A percentile compares a stretch with the other conserved stretches of the same genome.
phyloP scores from a whole-genome alignment of 257 asterid species.

The Pogostemon cablin region DNA sequence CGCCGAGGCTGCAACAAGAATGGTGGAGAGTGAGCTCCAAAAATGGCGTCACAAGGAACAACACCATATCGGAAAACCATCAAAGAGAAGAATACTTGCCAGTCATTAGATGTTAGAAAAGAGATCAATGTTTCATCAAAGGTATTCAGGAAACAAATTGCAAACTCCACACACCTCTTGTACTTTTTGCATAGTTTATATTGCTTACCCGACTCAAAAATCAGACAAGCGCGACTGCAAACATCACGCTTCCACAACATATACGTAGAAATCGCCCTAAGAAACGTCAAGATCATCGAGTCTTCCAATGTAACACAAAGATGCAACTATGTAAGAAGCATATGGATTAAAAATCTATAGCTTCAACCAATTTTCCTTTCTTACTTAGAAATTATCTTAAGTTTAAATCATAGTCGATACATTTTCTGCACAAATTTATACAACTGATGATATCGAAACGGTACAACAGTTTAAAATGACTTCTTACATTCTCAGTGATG shows the following conservation, averaged over 20 bases:
- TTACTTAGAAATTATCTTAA: background rate
- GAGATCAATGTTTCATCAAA: background rate
- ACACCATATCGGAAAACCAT: conserved; percentile 38
- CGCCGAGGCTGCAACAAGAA: conserved; percentile 68
- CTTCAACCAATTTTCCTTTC: conserved; percentile 15
- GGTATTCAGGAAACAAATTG: conserved; percentile 31
- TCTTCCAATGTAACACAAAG: conserved; percentile 3
- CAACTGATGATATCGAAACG: conserved; percentile 25
- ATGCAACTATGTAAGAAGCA: conserved; percentile 19
- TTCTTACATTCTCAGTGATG: conserved; percentile 18
- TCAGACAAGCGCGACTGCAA: background rate
- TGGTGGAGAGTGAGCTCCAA: conserved; percentile 59
- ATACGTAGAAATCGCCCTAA: conserved; percentile 11
- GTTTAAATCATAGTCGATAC: conserved; percentile 31
- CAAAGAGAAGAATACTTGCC: conserved; percentile 29
- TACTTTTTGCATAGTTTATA: conserved; percentile 23
- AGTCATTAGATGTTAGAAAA: conserved; percentile 13
- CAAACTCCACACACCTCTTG: conserved; percentile 29
- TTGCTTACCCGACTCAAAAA: conserved; percentile 13
- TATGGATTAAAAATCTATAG: conserved; percentile 14
- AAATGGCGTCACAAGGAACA: conserved; percentile 52
- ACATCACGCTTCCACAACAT: conserved; percentile 14
- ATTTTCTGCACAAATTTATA: conserved; percentile 32
- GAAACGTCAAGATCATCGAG: conserved; percentile 5
- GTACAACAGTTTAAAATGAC: background rate